Evolutionary conservation across 1,139 yeast genomes (phyloP).

Genomic region (Zygosaccharomyces pseudobailii): DNA sequence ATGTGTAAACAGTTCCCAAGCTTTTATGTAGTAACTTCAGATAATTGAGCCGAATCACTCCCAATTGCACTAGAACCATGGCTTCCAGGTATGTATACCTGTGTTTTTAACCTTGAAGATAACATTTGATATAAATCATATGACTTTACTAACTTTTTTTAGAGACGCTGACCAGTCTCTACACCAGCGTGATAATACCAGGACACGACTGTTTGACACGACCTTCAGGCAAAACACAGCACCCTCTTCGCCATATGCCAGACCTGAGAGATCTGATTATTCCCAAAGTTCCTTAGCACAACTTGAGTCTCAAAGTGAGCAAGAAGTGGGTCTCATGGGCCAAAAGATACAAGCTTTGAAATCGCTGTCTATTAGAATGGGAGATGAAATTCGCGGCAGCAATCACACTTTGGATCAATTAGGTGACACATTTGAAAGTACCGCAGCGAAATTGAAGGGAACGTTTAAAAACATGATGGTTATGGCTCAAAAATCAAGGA

Average conservation of each 20-base stretch:
- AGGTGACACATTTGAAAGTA: conserved; percentile 44
- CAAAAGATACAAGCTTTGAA: conserved; percentile 68
- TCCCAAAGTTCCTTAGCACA: conserved; percentile 55
- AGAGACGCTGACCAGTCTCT: conserved; percentile 14
- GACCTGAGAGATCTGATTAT: conserved; percentile 20
- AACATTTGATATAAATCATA: no score
- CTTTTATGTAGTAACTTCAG: not conserved
- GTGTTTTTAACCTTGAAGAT: not conserved
- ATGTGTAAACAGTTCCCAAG: not conserved
- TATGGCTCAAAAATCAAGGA: conserved; percentile 81
- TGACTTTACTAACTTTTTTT: conserved; percentile 3
- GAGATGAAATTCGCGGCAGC: conserved; percentile 76
- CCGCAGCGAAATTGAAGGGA: conserved; percentile 49
- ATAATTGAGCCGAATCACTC: not conserved
- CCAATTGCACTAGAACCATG: not conserved
- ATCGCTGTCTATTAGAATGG: conserved; percentile 69
- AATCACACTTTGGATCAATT: conserved; percentile 57
- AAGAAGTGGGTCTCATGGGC: conserved; percentile 64
- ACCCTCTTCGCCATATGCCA: conserved; percentile 27
- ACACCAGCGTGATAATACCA: conserved; percentile 29
- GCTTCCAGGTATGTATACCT: not conserved
- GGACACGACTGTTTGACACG: conserved; percentile 33
- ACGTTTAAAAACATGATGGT: conserved; percentile 70
- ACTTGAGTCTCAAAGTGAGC: conserved; percentile 80
- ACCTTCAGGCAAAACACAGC: conserved; percentile 7